A percentile compares a stretch with the other conserved stretches of the same genome.
Conservation (phyloP, 495 filamentous ascomycete species). For the Penicillium lividum region DNA sequence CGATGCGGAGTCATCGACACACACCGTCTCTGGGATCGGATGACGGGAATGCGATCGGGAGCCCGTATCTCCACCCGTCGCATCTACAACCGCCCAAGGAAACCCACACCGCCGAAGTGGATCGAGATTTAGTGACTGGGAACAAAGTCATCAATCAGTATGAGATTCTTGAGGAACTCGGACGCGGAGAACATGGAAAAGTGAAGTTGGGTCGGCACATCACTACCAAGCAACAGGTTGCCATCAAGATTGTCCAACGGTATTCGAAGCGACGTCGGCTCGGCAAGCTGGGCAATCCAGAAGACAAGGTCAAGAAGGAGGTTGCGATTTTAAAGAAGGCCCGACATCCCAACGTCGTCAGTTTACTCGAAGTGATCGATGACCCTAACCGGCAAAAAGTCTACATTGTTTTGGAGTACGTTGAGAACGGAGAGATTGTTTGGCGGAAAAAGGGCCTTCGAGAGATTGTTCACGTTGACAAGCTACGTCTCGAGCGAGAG, state of each 20-base stretch:
- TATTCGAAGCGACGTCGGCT: conserved; percentile 88
- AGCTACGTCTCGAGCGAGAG: conserved; percentile 72
- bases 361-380: conserved; percentile 94
- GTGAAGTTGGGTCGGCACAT: conserved; percentile 89
- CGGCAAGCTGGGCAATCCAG: conserved; percentile 72
- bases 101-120: conserved; percentile 86
- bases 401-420: conserved; percentile 94
- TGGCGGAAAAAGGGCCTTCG: conserved; percentile 85
- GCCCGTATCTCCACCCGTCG: conserved; percentile 65
- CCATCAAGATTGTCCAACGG: conserved; percentile 98
- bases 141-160: conserved; percentile 97
- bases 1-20: conserved; percentile 46
- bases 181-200: conserved; percentile 93
- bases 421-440: conserved; percentile 87
- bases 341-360: conserved; percentile 91
- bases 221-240: conserved; percentile 76
- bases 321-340: conserved; percentile 98
- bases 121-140: conserved; percentile 81
- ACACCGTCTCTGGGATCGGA: conserved; percentile 48
- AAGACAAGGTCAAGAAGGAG: conserved; percentile 94
- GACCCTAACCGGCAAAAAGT: conserved; percentile 95
- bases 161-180: conserved; percentile 93
- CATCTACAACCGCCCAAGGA: conserved; percentile 64
- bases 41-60: conserved; percentile 47
- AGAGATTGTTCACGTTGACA: conserved; percentile 80